Conservation (phyloP, 2,329 filamentous ascomycete genomes). For the Trichothecium roseum region DNA sequence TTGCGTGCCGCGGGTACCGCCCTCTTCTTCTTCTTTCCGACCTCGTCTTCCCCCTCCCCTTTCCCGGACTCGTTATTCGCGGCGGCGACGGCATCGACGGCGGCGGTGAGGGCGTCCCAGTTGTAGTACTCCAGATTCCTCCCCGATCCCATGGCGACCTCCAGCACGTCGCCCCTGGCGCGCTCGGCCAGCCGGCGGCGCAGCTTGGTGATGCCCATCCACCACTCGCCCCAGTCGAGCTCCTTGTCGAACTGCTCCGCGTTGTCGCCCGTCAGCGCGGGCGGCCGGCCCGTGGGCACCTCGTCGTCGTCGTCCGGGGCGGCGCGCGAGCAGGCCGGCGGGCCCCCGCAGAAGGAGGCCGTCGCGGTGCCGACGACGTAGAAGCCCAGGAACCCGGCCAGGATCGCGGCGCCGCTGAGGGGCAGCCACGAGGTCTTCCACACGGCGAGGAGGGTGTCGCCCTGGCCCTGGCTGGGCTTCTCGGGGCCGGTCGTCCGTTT, state of each 20-base stretch:
- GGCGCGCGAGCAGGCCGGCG: conserved; percentile 12
- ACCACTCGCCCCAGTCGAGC: conserved; percentile 45
- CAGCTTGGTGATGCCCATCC: conserved; percentile 43
- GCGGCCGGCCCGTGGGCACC: conserved; percentile 36
- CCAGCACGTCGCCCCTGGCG: conserved; percentile 47
- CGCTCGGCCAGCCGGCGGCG: conserved; percentile 35
- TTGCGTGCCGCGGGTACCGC: conserved; percentile 3
- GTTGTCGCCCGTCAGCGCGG: conserved; percentile 31
- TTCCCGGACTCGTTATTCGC: conserved; percentile 6
- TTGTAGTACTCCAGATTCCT: conserved; percentile 50
- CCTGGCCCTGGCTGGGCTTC: conserved; percentile 9
- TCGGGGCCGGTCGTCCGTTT: neutral
- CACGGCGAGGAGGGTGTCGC: conserved; percentile 23
- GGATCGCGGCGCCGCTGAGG: conserved; percentile 34
- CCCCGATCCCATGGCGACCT: conserved; percentile 53
- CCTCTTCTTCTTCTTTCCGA: conserved; percentile 10
- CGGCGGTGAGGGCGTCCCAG: conserved; percentile 33
- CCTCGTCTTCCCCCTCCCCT: too few relatives aligned
- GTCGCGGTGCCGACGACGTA: conserved; percentile 31
- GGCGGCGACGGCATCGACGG: conserved; percentile 7
- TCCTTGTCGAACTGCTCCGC: conserved; percentile 48
- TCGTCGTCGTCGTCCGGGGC: conserved; percentile 11
- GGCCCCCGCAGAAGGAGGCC: conserved; percentile 19
- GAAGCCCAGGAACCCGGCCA: conserved; percentile 34
- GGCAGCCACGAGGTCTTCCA: conserved; percentile 29